These are phyloP conservation scores for Penicillium flavigenum DNA, from an alignment of 495 filamentous ascomycete species.

Conservation along the genomic window DNA sequence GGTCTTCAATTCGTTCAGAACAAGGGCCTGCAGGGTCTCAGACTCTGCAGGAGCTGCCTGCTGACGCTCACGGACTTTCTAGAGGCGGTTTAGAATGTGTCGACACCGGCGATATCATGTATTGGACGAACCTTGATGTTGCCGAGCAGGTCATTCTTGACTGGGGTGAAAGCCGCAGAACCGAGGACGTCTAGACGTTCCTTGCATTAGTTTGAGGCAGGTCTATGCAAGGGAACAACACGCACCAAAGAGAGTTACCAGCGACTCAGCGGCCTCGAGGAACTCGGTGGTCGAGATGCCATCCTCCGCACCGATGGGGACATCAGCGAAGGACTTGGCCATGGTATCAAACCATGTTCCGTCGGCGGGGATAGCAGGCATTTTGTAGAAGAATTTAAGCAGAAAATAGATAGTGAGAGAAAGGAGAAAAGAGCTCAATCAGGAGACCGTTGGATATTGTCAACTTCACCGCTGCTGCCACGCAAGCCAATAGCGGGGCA, in stretches of 20 bases:
- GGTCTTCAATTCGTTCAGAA: conserved; percentile 78
- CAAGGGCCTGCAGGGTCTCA: conserved; percentile 77
- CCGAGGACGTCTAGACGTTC: conserved; percentile 68
- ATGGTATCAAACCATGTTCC: conserved; percentile 82
- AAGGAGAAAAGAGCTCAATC: conserved; percentile 14
- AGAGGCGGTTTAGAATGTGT: conserved; percentile 17
- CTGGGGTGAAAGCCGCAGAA: conserved; percentile 74
- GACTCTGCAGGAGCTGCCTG: conserved; percentile 74
- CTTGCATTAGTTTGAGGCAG: conserved; percentile 12
- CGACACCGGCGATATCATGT: conserved; percentile 10
- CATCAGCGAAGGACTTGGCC: conserved; percentile 77
- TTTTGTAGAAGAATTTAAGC: conserved; percentile 13
- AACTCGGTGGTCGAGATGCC: conserved; percentile 83
- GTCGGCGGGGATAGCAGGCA: conserved; percentile 53
- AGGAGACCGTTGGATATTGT: conserved; percentile 12
- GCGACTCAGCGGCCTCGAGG: conserved; percentile 82
- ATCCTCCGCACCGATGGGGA: conserved; percentile 68
- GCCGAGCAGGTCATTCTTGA: conserved; percentile 86
- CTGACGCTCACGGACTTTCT: conserved; percentile 92
- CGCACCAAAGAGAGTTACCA: conserved; percentile 84
- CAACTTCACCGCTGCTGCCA: conserved; percentile 27
- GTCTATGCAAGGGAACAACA: conserved; percentile 10
- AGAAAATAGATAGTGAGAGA: conserved; percentile 13
- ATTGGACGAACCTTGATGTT: conserved; percentile 76
- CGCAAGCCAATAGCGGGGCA: conserved; percentile 22